Evolutionary conservation across 805 yeast genomes (phyloP).

Genomic region (Crinitomyces ghanaensis): DNA sequence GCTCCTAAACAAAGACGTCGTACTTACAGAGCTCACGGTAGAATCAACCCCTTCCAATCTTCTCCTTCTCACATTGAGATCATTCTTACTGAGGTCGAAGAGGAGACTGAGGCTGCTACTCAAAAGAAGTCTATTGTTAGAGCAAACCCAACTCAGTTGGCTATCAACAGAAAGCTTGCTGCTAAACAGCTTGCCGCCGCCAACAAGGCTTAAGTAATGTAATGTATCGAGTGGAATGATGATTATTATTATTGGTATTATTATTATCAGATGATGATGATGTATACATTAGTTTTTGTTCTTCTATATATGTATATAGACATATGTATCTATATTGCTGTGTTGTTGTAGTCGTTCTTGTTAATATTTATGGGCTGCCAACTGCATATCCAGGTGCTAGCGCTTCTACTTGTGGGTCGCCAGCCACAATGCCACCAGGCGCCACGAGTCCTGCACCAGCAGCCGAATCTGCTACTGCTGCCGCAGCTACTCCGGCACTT

Average conservation of each 20-base stretch:
- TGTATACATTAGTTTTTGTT: not conserved
- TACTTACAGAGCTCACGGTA: conserved; percentile 99
- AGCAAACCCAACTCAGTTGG: conserved; percentile 85
- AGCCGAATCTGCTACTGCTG: conserved; percentile 27
- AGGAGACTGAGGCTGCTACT: conserved; percentile 81
- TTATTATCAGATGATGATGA: not conserved
- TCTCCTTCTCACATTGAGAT: conserved; percentile 98
- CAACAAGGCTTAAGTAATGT: conserved; percentile 21
- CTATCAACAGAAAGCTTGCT: conserved; percentile 67
- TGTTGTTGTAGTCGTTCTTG: not conserved
- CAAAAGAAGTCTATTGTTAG: conserved; percentile 55
- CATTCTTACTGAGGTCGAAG: conserved; percentile 90
- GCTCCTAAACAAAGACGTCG: conserved; percentile 99
- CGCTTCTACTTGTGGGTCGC: conserved; percentile 21
- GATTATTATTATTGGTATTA: not conserved
- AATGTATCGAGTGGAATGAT: not conserved
- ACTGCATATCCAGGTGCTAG: conserved; percentile 42
- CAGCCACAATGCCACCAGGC: conserved; percentile 31
- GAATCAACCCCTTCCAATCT: conserved; percentile 98
- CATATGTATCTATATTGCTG: not conserved
- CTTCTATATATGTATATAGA: not conserved
- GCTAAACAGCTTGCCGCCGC: conserved; percentile 80
- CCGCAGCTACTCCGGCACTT: conserved; percentile 25
- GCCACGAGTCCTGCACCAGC: conserved; percentile 39
- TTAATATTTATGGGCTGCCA: conserved; percentile 5